Evolutionary conservation across 768 basidiomycete genomes (phyloP).

Genomic region (Ramaria rubella): DNA sequence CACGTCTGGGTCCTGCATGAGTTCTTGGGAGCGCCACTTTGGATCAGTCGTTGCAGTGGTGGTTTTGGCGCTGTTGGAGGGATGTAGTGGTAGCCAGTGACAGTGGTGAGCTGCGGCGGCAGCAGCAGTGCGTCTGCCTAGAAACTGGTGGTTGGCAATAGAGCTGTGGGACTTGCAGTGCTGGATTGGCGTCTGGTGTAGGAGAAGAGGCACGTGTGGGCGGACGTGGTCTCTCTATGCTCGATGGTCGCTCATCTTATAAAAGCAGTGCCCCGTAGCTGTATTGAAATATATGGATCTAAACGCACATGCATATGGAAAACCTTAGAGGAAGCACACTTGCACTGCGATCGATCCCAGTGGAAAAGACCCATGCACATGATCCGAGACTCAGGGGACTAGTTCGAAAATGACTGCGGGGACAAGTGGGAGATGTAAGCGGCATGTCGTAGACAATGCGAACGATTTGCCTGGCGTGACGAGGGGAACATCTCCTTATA

Average conservation of each 20-base stretch:
- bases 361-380: too few relatives aligned
- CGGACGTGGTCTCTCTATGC: neutral
- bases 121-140: neutral
- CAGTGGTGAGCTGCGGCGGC: neutral
- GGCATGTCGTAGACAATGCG: too few relatives aligned
- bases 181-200: neutral
- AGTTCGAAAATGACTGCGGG: too few relatives aligned
- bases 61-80: neutral
- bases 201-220: neutral
- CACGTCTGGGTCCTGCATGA: neutral
- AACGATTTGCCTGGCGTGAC: too few relatives aligned
- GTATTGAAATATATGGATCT: neutral
- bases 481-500: too few relatives aligned
- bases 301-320: neutral
- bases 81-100: conserved; percentile 1
- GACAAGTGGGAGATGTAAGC: too few relatives aligned
- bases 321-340: too few relatives aligned
- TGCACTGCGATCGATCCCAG: too few relatives aligned
- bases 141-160: neutral
- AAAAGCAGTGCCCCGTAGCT: too few relatives aligned
- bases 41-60: neutral
- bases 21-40: neutral
- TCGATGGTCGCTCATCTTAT: conserved; percentile 1
- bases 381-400: too few relatives aligned
- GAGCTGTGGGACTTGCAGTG: neutral